Evolutionary conservation across 352 stramenopile species (phyloP).

Genomic region (Saprolegnia parasitica): DNA sequence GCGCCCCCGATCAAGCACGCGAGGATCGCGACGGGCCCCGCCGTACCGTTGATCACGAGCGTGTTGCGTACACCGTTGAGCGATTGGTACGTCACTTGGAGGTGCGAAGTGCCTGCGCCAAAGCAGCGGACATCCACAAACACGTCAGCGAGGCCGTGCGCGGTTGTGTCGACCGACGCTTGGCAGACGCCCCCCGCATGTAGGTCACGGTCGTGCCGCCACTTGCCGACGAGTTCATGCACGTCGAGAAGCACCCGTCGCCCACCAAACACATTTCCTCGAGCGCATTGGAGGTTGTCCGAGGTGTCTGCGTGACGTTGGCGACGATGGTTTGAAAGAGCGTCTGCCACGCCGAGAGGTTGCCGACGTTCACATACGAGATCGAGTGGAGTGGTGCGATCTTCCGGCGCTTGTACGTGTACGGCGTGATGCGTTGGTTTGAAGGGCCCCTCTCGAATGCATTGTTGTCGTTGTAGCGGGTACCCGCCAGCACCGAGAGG

Average conservation of each 20-base stretch:
- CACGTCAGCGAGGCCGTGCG: background rate
- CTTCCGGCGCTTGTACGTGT: background rate
- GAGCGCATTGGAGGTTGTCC: background rate
- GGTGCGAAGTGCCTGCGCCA: background rate
- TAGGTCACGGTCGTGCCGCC: constrained; percentile 1
- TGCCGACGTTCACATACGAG: background rate
- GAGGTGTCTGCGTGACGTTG: background rate
- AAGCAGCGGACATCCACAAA: background rate
- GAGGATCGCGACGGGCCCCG: background rate
- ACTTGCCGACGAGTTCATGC: constrained; percentile 2
- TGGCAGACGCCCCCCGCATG: background rate
- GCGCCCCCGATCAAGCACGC: background rate
- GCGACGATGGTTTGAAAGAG: background rate
- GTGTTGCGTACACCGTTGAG: background rate
- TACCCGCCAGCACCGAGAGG: background rate
- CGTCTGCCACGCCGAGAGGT: background rate
- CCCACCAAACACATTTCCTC: constrained; percentile 14
- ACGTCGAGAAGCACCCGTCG: background rate
- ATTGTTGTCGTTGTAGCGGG: constrained; percentile 10
- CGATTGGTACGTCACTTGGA: constrained; percentile 10
- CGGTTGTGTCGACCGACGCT: background rate
- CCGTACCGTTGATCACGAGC: background rate
- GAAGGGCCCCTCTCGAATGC: background rate
- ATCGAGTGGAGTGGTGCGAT: background rate
- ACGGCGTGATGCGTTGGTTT: background rate